These are phyloP conservation scores for Dactylellina sp. DNA, from an alignment of 2,329 filamentous ascomycete species.

Conservation along the genomic window DNA sequence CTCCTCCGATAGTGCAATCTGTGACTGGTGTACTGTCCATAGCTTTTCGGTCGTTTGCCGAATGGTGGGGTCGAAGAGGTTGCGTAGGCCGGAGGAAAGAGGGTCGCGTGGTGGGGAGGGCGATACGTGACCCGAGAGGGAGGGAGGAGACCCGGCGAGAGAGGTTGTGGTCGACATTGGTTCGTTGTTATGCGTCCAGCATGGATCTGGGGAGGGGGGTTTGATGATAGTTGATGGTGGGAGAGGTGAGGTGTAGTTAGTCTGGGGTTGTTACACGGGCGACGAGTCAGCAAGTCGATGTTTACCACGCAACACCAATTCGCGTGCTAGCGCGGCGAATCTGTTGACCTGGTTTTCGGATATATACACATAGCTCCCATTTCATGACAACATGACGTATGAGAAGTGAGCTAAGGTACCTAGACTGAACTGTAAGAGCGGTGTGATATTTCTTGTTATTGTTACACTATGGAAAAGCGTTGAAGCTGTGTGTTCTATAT, in stretches of 20 bases:
- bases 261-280: conserved; percentile 15
- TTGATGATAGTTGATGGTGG: background rate
- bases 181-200: background rate
- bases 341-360: too few species aligned
- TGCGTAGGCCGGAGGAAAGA: conserved; percentile 59
- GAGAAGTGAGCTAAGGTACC: too few species aligned
- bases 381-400: too few species aligned
- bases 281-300: background rate
- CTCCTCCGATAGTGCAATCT: conserved; percentile 59
- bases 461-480: too few species aligned
- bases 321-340: conserved; percentile 3
- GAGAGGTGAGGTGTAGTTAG: background rate
- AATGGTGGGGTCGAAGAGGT: conserved; percentile 60
- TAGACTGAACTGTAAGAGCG: too few species aligned
- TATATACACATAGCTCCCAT: too few species aligned
- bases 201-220: background rate
- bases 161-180: conserved; percentile 42
- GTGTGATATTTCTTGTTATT: too few species aligned
- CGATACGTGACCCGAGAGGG: conserved; percentile 42
- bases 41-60: conserved; percentile 60
- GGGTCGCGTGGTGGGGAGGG: conserved; percentile 58
- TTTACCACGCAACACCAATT: conserved; percentile 12
- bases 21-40: conserved; percentile 59
- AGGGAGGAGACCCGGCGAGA: conserved; percentile 46
- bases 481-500: too few species aligned